Base-by-base conservation (phyloP, 163 green algal species). In the Chlamydomonas reinhardtii region DNA sequence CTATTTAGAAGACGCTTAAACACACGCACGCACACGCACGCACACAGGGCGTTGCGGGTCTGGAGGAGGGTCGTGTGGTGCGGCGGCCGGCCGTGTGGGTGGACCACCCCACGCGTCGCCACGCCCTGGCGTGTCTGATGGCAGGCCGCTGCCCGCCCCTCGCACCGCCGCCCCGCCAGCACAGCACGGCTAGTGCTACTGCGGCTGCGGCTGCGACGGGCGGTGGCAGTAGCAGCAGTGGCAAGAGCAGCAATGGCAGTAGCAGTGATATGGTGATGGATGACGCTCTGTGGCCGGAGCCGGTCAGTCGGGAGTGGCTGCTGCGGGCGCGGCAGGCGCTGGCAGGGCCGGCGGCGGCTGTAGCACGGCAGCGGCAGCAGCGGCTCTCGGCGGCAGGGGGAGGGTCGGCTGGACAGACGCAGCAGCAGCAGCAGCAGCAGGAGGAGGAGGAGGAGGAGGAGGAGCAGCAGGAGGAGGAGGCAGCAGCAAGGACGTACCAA, bases 261-360 rank as follows among this genome's bases (percentile, higher is more conserved):
- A 48, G 48, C 52, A 24, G n/a, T 22, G 5, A n/a, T 37, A 59
- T 25, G 29, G 39, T 83, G 72, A 34, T 80, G 43, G 11, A 29
- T 25, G 52, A 48, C 34, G 43, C 22, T 11, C 22, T 68, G 2
- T 74, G 73, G 73, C 48, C 59, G 32, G 1, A 48, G 54, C 43
- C 64, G 0, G 48, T 20, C 43, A 76, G 52, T 24, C 76, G 74
- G 32, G 87, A 90, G 68, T 91, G 89, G 88, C 37, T 90, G 84
- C 73, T 90, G 56, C 43, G 82, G 25, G 73, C 89, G 54, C 29
- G 25, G 48, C 52, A 85, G 48, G 52, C 68, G 66, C 32, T 71
- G 78, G n/a, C n/a, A n/a, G 78, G 78, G 22, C 43, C 78, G 4
- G 78, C 19, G 37, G 68, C 78, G 8, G 27, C 29, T 17, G 56